Base-by-base conservation (phyloP, 768 basidiomycete genomes). In the Clitopilus passeckerianus region DNA sequence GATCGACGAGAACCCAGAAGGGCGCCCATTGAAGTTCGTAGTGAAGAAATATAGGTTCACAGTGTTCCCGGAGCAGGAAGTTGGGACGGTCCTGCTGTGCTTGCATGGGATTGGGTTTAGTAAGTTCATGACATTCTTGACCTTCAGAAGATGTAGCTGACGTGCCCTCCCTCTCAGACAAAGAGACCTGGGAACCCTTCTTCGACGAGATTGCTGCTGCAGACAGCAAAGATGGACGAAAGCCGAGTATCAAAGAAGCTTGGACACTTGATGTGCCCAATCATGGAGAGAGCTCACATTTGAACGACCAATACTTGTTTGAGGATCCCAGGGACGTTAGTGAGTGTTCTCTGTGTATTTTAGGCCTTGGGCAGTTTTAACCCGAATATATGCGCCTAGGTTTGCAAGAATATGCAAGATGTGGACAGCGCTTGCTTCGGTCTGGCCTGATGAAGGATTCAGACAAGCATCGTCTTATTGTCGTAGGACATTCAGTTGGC, bases 241-340 rank as follows among this genome's bases (percentile, higher is more conserved):
- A 16, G 14, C 23, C 50, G 2, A 30, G 24, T 24, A 64, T 74
- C 34, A 63, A 64, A 27, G 72, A 72, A 53, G 68, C 65, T 1
- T 73, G 71, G 71, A 60, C 65, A 0, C 55, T 72, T n/a, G 73
- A 74, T 54, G 68, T 65, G 60, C 71, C 64, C 18, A 70, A 67
- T 23, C 68, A 70, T 52, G 73, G 73, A 8, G 67, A 72, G n/a
- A 61, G 67, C 10, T 70, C 69, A 10, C 53, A 68, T 1, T 37
- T 74, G 2, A 75, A 75, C 54, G 68, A 66, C 8, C 57, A 60
- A 16, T 57, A 57, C 5, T 59, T 73, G 24, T 35, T 63, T 53
- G 53, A 58, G 6, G 60, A 64, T 27, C 58, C 59, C 7, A 50
- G 60, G 30, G 59, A 62, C 46, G 58, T 67, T 14, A 62, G 68